These are phyloP conservation scores for Macrophomina phaseolina DNA, from an alignment of 2,329 filamentous ascomycete species.

Conservation along the genomic window DNA sequence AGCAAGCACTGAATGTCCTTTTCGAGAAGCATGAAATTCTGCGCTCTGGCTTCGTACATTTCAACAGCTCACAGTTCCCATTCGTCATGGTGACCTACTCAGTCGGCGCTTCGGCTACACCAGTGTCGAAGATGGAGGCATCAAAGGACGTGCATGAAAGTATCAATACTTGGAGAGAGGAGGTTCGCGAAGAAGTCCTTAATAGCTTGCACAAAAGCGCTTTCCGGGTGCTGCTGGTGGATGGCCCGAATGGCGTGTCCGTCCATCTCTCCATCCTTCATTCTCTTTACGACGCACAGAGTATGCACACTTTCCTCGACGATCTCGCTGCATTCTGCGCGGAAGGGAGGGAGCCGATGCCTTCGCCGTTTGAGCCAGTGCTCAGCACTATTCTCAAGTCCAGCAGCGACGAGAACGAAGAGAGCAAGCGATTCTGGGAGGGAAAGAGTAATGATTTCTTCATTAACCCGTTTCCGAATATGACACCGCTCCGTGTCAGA, in stretches of 20 bases:
- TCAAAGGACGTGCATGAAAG: not conserved
- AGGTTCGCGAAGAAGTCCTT: conserved; percentile 42
- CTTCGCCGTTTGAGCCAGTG: conserved; percentile 48
- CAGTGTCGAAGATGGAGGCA: conserved; percentile 35
- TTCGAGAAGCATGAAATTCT: conserved; percentile 70
- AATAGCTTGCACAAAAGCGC: conserved; percentile 59
- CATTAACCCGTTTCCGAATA: conserved; percentile 74
- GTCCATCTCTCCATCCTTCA: conserved; percentile 71
- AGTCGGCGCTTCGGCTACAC: conserved; percentile 40
- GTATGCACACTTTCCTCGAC: conserved; percentile 68
- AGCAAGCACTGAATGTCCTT: conserved; percentile 64
- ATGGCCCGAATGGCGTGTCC: conserved; percentile 31
- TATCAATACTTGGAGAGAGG: conserved; percentile 36
- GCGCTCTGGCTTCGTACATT: conserved; percentile 72
- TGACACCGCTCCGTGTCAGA: conserved; percentile 65
- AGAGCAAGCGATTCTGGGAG: conserved; percentile 66
- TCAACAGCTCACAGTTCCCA: conserved; percentile 64
- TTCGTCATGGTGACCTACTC: conserved; percentile 77
- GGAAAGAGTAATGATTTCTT: conserved; percentile 58
- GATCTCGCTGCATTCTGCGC: conserved; percentile 58
- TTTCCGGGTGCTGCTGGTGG: conserved; percentile 66
- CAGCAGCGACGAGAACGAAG: conserved; percentile 38
- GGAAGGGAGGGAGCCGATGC: conserved; percentile 28
- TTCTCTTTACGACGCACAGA: conserved; percentile 83
- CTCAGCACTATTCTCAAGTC: conserved; percentile 53